Conservation (phyloP, 139 green algal species). For the Chlorella ohadii region DNA sequence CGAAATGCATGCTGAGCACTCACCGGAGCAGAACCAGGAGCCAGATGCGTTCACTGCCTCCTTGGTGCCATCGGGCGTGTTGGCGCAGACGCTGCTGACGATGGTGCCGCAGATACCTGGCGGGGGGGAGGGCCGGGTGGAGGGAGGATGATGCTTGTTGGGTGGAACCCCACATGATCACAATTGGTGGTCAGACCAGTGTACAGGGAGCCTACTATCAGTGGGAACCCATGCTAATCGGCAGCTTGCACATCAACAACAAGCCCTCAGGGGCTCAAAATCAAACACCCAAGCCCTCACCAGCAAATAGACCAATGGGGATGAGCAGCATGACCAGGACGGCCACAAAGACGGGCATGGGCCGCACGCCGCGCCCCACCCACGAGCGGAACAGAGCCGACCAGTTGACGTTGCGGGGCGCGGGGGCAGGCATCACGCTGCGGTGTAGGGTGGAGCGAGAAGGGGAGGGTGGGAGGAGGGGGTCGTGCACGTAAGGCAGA, state of each 20-base stretch:
- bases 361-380: slow-evolving; percentile 22
- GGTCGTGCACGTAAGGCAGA: too few relatives aligned
- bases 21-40: slow-evolving; percentile 64
- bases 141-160: too few relatives aligned
- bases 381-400: slow-evolving; percentile 31
- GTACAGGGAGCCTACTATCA: too few relatives aligned
- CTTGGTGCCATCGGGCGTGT: not conserved
- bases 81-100: slow-evolving; percentile 11
- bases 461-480: not conserved
- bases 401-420: slow-evolving; percentile 54
- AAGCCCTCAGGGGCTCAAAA: too few relatives aligned
- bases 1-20: not conserved
- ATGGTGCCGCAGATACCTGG: slow-evolving; percentile 31
- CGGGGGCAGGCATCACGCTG: slow-evolving; percentile 36
- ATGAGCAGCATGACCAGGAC: slow-evolving; percentile 56
- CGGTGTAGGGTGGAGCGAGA: not conserved
- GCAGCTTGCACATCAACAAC: too few relatives aligned
- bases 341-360: slow-evolving; percentile 10
- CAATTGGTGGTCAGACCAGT: too few relatives aligned
- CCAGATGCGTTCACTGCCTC: not conserved
- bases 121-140: not conserved
- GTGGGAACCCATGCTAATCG: too few relatives aligned
- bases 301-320: slow-evolving; percentile 38
- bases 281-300: too few relatives aligned
- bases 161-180: too few relatives aligned